Evolutionary conservation across 306 rosid genomes (phyloP).

Genomic region (Trifolium fragiferum): DNA sequence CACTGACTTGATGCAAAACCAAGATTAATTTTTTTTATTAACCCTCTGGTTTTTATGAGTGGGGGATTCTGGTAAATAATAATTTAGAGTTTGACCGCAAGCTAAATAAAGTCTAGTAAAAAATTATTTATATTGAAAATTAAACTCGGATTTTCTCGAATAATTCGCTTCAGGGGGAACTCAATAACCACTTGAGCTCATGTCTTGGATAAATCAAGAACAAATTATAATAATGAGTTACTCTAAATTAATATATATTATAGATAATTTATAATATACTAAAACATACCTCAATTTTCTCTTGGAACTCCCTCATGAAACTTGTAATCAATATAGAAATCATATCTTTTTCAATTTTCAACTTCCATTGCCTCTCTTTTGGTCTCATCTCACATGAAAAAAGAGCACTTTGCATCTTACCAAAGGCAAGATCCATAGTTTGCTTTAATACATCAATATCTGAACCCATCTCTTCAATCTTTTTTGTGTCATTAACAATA

Average conservation of each 20-base stretch:
- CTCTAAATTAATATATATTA: too few species aligned
- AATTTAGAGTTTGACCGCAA: too few species aligned
- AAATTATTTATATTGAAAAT: too few species aligned
- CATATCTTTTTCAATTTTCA: slow-evolving; percentile 61
- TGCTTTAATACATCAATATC: slow-evolving; percentile 80
- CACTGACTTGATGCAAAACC: not conserved
- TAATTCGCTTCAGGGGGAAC: too few species aligned
- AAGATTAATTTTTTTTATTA: too few species aligned
- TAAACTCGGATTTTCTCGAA: too few species aligned
- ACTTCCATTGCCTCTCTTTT: slow-evolving; percentile 73
- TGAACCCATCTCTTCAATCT: slow-evolving; percentile 78
- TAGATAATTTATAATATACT: too few species aligned
- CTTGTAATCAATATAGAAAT: slow-evolving; percentile 56
- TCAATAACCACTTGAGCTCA: too few species aligned
- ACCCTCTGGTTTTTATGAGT: too few species aligned
- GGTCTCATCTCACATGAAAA: slow-evolving; percentile 65
- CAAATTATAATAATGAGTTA: not conserved
- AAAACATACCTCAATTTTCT: slow-evolving; percentile 29
- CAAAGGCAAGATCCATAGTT: slow-evolving; percentile 78
- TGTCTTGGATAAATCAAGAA: not conserved
- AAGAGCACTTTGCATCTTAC: slow-evolving; percentile 72
- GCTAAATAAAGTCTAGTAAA: too few species aligned
- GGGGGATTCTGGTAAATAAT: too few species aligned
- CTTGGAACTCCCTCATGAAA: slow-evolving; percentile 56
- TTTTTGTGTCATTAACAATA: slow-evolving; percentile 41